Conservation (phyloP, 2,329 filamentous ascomycete species). For the Neofusicoccum cordaticola region DNA sequence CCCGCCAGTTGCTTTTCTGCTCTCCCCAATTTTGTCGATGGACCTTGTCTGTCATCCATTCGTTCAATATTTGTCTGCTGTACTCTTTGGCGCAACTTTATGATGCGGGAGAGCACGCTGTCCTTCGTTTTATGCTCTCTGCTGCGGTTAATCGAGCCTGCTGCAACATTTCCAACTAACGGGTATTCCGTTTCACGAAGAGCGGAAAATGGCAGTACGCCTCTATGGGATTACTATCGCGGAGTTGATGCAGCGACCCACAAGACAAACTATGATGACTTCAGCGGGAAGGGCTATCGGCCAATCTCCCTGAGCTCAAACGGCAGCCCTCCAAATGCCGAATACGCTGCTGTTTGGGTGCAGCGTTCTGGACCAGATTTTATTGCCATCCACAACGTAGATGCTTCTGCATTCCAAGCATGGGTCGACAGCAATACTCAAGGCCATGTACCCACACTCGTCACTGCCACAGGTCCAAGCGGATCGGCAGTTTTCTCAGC, state of each 20-base stretch:
- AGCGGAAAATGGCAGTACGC: not conserved
- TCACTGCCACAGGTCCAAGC: slow-evolving; percentile 24
- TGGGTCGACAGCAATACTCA: slow-evolving; percentile 18
- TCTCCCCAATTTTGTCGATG: not conserved
- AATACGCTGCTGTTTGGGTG: slow-evolving; percentile 25
- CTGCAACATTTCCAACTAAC: not conserved
- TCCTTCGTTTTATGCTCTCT: not conserved
- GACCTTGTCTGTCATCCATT: not conserved
- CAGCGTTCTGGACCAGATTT: slow-evolving; percentile 20
- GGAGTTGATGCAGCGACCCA: not conserved
- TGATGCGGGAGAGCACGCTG: not conserved
- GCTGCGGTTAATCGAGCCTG: not conserved
- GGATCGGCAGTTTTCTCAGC: slow-evolving; percentile 24
- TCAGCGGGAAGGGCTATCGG: slow-evolving; percentile 23
- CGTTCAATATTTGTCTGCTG: not conserved
- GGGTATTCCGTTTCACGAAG: not conserved
- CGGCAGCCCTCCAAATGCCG: slow-evolving; percentile 20
- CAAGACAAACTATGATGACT: not conserved
- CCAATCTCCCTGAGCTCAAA: slow-evolving; percentile 22
- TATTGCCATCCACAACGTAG: slow-evolving; percentile 22
- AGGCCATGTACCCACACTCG: slow-evolving; percentile 22
- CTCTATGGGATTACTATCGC: not conserved
- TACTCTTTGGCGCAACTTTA: not conserved
- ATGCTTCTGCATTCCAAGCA: slow-evolving; percentile 21
- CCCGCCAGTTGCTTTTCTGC: not conserved